Percentiles rank a stretch among this genome's conserved stretches.
Evolutionary conservation across 345 rosid species (phyloP).

Genomic region (Hypericum perforatum): DNA sequence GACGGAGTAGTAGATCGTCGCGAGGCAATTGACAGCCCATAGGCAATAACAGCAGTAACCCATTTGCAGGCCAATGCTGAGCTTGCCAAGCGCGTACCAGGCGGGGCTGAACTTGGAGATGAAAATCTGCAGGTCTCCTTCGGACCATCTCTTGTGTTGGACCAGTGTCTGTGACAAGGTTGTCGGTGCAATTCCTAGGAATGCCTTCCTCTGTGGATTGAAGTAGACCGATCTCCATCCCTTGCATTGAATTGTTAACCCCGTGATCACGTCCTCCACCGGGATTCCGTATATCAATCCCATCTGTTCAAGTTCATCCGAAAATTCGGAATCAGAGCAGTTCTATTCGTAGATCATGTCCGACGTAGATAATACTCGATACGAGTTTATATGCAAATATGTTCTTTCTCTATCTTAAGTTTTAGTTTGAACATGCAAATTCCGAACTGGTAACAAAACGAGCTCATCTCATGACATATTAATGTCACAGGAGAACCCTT

Average conservation of each 20-base stretch:
- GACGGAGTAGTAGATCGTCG: slow-evolving; percentile 36
- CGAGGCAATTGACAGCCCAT: slow-evolving; percentile 51
- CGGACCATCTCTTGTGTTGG: slow-evolving; percentile 78
- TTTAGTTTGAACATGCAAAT: too few species aligned
- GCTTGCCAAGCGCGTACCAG: slow-evolving; percentile 41
- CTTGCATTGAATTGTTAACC: slow-evolving; percentile 49
- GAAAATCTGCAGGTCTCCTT: slow-evolving; percentile 60
- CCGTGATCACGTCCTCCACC: slow-evolving; percentile 85
- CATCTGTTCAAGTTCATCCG: slow-evolving; percentile 32
- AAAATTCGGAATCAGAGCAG: slow-evolving; percentile 4
- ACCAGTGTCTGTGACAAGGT: slow-evolving; percentile 49
- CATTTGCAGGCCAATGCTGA: slow-evolving; percentile 40
- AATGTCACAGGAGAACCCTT: too few species aligned
- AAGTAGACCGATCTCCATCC: slow-evolving; percentile 71
- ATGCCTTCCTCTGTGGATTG: slow-evolving; percentile 46
- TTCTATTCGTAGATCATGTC: neutral
- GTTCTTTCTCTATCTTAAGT: too few species aligned
- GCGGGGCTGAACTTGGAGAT: slow-evolving; percentile 51
- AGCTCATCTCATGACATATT: too few species aligned
- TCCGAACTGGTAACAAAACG: too few species aligned
- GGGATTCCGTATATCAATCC: slow-evolving; percentile 64
- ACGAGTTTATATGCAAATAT: too few species aligned
- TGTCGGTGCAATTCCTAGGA: slow-evolving; percentile 48
- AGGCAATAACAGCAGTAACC: slow-evolving; percentile 35
- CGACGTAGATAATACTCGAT: too few species aligned